phyloP scores from a whole-genome alignment of 352 stramenopile genomes.

The Globisporangium radiosum region DNA sequence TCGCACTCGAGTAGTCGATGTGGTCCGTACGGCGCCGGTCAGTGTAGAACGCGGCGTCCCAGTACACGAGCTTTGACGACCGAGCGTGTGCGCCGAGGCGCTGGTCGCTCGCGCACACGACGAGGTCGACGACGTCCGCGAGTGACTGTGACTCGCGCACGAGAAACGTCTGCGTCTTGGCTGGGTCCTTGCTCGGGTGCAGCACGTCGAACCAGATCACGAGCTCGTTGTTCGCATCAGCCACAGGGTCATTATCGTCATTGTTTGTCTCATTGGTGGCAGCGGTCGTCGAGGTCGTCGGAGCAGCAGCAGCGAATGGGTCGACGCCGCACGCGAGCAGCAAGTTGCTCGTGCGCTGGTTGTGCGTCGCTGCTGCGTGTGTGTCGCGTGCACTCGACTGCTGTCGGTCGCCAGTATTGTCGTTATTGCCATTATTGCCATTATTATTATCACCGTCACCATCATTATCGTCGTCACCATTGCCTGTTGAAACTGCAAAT shows the following conservation, averaged over 20 bases:
- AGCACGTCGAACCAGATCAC: slow-evolving; percentile 70
- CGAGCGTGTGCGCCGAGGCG: slow-evolving; percentile 30
- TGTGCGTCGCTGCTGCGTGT: slow-evolving; percentile 13
- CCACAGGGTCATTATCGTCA: no score
- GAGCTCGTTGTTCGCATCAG: slow-evolving; percentile 25
- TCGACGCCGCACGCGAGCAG: slow-evolving; percentile 5
- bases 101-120: slow-evolving; percentile 66
- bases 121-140: slow-evolving; percentile 43
- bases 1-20: slow-evolving; percentile 49
- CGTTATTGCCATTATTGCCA: background rate
- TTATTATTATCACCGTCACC: background rate
- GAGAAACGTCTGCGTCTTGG: slow-evolving; percentile 65
- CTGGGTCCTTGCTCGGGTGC: slow-evolving; percentile 58
- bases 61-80: slow-evolving; percentile 55
- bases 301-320: no score
- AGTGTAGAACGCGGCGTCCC: slow-evolving; percentile 49
- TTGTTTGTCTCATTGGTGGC: background rate
- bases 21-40: slow-evolving; percentile 31
- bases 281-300: background rate
- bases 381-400: slow-evolving; percentile 2
- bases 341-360: slow-evolving; percentile 13
- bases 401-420: no score
- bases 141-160: slow-evolving; percentile 53
- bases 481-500: background rate
- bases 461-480: background rate